Evolutionary conservation across 305 asterid genomes (phyloP).

Genomic region (Plantago coronopus): DNA sequence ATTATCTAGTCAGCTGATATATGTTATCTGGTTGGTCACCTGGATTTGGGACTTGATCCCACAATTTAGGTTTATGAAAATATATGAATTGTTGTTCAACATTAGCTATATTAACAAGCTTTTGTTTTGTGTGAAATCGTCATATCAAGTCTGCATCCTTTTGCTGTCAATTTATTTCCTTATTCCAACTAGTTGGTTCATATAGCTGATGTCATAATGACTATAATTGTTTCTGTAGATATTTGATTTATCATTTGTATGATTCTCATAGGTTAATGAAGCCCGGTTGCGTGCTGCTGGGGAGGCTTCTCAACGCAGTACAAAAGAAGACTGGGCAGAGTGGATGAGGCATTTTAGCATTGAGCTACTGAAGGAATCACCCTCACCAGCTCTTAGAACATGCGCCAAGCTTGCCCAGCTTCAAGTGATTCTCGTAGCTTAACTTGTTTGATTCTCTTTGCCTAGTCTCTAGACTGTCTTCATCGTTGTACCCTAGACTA

Average conservation of each 20-base stretch:
- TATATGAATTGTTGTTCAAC: conserved; percentile 10
- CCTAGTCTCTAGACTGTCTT: conserved; percentile 19
- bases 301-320: conserved; percentile 99
- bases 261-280: conserved; percentile 72
- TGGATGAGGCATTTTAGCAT: conserved; percentile 99
- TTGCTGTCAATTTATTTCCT: background rate
- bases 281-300: conserved; percentile 86
- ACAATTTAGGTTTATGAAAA: conserved; percentile 19
- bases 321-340: conserved; percentile 99
- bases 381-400: conserved; percentile 94
- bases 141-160: background rate
- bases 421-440: conserved; percentile 51
- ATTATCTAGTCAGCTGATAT: conserved; percentile 9
- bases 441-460: conserved; percentile 11
- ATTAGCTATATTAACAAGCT: background rate
- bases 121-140: background rate
- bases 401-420: conserved; percentile 97
- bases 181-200: background rate
- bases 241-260: conserved; percentile 3
- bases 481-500: conserved; percentile 1
- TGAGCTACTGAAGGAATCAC: conserved; percentile 93
- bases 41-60: background rate
- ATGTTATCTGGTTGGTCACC: conserved; percentile 4
- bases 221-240: background rate
- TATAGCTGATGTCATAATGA: background rate